Conservation (phyloP, 495 filamentous ascomycete genomes). For the Viridothelium virens region DNA sequence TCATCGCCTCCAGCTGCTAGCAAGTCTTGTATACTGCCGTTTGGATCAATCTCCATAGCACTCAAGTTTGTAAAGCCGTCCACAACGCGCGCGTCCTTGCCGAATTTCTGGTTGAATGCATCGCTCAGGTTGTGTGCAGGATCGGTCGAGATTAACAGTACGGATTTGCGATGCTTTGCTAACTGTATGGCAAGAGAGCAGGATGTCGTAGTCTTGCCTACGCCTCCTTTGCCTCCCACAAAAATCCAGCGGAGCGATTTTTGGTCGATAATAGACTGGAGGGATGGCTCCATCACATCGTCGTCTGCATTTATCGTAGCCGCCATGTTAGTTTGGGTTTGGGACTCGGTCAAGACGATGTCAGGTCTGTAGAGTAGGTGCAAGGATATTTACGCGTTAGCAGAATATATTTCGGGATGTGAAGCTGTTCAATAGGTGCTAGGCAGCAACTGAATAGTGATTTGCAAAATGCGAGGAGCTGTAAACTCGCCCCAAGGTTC, state of each 20-base stretch:
- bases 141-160: constrained; percentile 96
- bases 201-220: constrained; percentile 98
- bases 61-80: constrained; percentile 90
- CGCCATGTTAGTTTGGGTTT: neutral
- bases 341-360: neutral
- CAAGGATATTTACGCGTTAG: too few species aligned
- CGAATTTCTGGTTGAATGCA: constrained; percentile 97
- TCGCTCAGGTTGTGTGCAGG: constrained; percentile 98
- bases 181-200: constrained; percentile 97
- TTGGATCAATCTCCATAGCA: constrained; percentile 99
- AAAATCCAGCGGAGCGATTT: constrained; percentile 97
- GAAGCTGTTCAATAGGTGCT: too few species aligned
- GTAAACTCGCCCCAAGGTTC: too few species aligned
- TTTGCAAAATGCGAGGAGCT: too few species aligned
- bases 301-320: constrained; percentile 44
- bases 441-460: too few species aligned
- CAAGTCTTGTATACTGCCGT: constrained; percentile 93
- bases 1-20: constrained; percentile 73
- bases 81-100: constrained; percentile 90
- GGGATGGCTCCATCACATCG: constrained; percentile 76
- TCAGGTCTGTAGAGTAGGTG: too few species aligned
- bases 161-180: constrained; percentile 89
- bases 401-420: too few species aligned
- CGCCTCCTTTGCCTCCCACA: constrained; percentile 95
- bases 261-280: constrained; percentile 91